Percentiles rank a stretch among this genome's conserved stretches.
phyloP scores from a whole-genome alignment of 2,329 filamentous ascomycete species.

The Fusarium sp. region DNA sequence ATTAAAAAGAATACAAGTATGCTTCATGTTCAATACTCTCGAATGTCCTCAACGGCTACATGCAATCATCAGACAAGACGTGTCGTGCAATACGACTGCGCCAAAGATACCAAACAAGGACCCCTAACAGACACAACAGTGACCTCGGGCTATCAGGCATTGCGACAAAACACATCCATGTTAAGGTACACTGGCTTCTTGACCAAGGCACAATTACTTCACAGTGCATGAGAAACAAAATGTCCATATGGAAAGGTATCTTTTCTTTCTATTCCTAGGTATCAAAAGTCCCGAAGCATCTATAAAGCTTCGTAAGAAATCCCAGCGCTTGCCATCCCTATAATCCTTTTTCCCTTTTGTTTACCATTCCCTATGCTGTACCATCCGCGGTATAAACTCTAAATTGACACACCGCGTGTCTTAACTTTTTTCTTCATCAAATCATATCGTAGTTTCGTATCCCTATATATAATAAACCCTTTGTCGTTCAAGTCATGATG shows the following conservation, averaged over 20 bases:
- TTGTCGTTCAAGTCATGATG: conserved; percentile 38
- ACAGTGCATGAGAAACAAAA: background rate
- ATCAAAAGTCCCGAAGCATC: conserved; percentile 33
- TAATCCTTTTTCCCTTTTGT: conserved; percentile 15
- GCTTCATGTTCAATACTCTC: too few relatives aligned
- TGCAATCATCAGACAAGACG: too few relatives aligned
- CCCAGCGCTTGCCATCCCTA: conserved; percentile 34
- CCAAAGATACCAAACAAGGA: too few relatives aligned
- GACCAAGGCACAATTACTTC: too few relatives aligned
- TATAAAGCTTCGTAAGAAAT: conserved; percentile 18
- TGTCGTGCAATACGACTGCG: too few relatives aligned
- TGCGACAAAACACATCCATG: background rate
- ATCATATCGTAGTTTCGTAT: conserved; percentile 43
- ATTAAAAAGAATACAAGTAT: background rate
- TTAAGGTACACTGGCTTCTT: accelerated
- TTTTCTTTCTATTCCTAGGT: conserved; percentile 43
- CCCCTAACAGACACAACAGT: too few relatives aligned
- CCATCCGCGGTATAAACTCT: conserved; percentile 41
- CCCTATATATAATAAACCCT: conserved; percentile 12
- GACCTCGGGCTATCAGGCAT: background rate
- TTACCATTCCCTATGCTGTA: conserved; percentile 26
- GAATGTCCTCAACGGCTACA: too few relatives aligned
- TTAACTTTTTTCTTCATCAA: conserved; percentile 41
- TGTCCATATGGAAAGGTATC: conserved; percentile 37
- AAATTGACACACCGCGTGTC: conserved; percentile 31